Evolutionary conservation across 2,329 filamentous ascomycete species (phyloP), one percentile per base, ranked within the genome.

Genomic region (Decorospora gaudefroyi): DNA sequence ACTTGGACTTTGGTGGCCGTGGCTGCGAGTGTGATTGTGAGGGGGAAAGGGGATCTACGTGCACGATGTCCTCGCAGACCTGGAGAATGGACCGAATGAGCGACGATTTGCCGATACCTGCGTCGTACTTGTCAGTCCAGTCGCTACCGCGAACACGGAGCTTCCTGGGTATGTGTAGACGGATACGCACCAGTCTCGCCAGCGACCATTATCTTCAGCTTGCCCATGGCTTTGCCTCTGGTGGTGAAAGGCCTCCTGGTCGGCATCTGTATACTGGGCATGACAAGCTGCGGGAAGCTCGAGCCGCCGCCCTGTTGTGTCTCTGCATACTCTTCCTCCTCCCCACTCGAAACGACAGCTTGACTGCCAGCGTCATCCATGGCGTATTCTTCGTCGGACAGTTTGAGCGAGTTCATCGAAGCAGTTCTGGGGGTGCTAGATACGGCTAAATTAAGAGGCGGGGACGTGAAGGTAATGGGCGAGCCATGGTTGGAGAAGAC

Each of bases 241-340:
- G 87, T 83, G 0, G 93, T 96, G 68, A 97, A 97, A 0, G 91
- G 91, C 37, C 90, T 81, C 35, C 93, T 84, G 49, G 83, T 87
- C 3, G 93, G 92, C 82, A 99, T 93, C 50, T 83, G 85, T 61
- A 99, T 86, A 64, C 90, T 96, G 4, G 93, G 93, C 93, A 99
- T 99, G 48, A 99, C 88, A n/a, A 99, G 79, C 69, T 97, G 91
- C 16, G 87, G 86, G 27, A 73, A 67, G 51, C 63, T 53, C n/a
- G 55, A 47, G 15, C 44, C 43, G 15, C 44, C 43, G 28, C 76
- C 78, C 30, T 51, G 45, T 38, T 56, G 58, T 17, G 52, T 57
- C 19, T 61, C 59, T 15, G 59, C 73, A 16, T 54, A 44, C 60
- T 62, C 74, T 65, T 80, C 84, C 62, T 82, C 74, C 56, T 84